phyloP scores from a whole-genome alignment of 495 filamentous ascomycete genomes.

The Xylaria curta region DNA sequence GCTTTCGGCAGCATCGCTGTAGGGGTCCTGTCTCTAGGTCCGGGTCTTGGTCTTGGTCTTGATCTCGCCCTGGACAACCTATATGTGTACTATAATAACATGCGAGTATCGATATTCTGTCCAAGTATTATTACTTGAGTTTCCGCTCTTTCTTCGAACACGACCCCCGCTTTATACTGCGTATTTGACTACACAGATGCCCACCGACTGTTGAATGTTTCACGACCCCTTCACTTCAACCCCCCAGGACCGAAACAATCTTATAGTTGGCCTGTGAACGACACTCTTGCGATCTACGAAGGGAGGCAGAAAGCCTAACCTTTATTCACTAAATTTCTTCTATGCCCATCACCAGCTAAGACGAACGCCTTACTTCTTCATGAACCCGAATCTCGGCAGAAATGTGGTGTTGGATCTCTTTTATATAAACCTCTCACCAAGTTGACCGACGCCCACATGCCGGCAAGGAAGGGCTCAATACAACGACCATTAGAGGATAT shows the following conservation, averaged over 20 bases:
- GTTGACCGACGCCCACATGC: neutral
- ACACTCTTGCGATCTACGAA: neutral
- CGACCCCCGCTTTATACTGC: conserved; percentile 19
- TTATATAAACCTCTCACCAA: neutral
- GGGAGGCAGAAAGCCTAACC: neutral
- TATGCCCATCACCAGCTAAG: neutral
- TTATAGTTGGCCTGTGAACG: neutral
- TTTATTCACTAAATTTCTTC: neutral
- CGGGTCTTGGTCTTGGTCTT: neutral
- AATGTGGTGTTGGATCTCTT: neutral
- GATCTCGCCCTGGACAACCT: conserved; percentile 12
- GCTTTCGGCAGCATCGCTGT: conserved; percentile 6
- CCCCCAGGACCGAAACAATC: neutral
- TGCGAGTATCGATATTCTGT: conserved; percentile 19
- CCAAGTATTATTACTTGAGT: conserved; percentile 13
- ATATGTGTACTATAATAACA: conserved; percentile 23
- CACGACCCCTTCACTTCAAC: conserved; percentile 12
- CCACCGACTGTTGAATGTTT: conserved; percentile 16
- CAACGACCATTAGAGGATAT: neutral
- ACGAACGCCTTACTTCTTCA: neutral
- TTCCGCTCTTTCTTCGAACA: conserved; percentile 20
- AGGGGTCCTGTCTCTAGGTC: conserved; percentile 18
- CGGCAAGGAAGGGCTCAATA: conserved; percentile 5
- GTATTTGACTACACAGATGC: conserved; percentile 12
- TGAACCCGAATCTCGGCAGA: neutral